phyloP scores from a whole-genome alignment of 2,329 filamentous ascomycete species.

The Epichloe festucae region DNA sequence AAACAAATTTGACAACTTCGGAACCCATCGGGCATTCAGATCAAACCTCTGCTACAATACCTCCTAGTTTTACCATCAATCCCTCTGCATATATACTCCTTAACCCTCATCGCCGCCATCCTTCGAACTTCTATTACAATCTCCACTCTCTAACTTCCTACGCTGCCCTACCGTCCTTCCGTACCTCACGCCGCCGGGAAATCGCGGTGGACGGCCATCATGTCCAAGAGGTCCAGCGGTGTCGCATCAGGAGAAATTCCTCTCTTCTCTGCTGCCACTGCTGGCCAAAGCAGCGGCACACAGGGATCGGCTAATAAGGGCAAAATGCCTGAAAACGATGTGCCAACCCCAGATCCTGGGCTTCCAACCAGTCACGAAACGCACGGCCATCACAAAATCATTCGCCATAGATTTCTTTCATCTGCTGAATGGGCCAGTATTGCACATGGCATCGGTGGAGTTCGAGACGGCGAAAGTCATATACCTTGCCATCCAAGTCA shows the following conservation, averaged over 20 bases:
- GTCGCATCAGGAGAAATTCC: not conserved
- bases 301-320: not conserved
- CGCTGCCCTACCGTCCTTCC: not conserved
- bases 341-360: not conserved
- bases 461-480: conserved; percentile 31
- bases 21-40: too few species aligned
- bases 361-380: conserved; percentile 3
- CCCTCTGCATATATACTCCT: not conserved
- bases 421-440: conserved; percentile 32
- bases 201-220: not conserved
- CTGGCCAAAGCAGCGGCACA: not conserved
- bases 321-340: not conserved
- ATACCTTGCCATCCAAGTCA: conserved; percentile 27
- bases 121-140: not conserved
- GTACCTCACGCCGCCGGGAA: too few species aligned
- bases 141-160: not conserved
- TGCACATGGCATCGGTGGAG: conserved; percentile 33
- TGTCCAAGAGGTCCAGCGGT: not conserved
- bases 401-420: conserved; percentile 27
- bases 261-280: not conserved
- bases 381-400: conserved; percentile 8
- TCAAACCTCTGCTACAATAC: too few species aligned
- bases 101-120: not conserved
- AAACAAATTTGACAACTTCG: too few species aligned
- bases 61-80: not conserved